Base-by-base conservation (phyloP, 371 early-diverging fungal species). In the Umbelopsis sp. region DNA sequence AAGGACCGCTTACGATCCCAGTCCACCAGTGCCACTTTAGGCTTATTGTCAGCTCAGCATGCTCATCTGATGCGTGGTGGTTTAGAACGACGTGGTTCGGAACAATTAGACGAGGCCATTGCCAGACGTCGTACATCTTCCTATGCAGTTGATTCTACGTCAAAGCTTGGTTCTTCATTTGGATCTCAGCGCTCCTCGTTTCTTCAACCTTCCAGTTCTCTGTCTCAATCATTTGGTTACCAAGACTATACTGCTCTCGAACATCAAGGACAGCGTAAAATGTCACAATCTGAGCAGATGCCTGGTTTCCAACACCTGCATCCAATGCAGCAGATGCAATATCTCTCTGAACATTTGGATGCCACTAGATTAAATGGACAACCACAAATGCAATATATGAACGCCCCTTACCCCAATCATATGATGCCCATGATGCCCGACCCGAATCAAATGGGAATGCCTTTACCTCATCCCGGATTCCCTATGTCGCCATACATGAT, bases 401-500 rank as follows among this genome's bases (percentile, higher is more conserved):
- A 57, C 16, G 18, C 32, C 3, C 35, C 57, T 3, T 57, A 35
- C 35, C 29, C 29, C 22, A 11, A 22, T 12, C 52, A n/a, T 25
- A 51, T 51, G 35, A 57, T 57, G 57, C 35, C 25, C 14, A 57
- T 57, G 57, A 57, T 57, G 57, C 29, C 57, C 12, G 57, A 57
- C 12, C 16, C 37, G 4, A 11, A 10, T 4, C 57, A 57, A 18
- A 57, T 57, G 57, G 57, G 57, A 25, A 57, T 57, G 18, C 57
- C 57, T 18, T 18, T 57, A 3, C 35, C 57, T 16, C 57, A 57
- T 18, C 57, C 35, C 32, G 57, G 57, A 29, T 57, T 35, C 37
- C 35, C 57, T 11, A 57, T 57, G 57, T 41, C 41, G 7, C 57
- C 57, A 57, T 57, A 57, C n/a, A 57, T 57, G 57, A 57, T 57